Evolutionary conservation across 2,329 filamentous ascomycete genomes (phyloP).

Genomic region (Lasiodiplodia sp.): DNA sequence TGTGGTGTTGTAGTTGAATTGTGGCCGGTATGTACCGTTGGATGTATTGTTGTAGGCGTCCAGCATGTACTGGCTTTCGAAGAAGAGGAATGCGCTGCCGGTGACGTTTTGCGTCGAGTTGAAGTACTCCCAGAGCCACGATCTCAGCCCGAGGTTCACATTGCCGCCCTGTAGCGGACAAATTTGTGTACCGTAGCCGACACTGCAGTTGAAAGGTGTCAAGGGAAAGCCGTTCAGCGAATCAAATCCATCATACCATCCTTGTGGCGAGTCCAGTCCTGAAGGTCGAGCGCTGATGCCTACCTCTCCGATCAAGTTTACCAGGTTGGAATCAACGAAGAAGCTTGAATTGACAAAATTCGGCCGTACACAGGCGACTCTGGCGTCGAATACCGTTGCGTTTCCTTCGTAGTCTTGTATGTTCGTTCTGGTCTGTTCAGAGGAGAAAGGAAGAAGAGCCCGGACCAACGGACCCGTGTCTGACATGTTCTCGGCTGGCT

Average conservation of each 20-base stretch:
- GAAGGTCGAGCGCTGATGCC: background rate
- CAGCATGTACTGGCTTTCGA: slow-evolving; percentile 7
- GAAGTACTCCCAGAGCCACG: slow-evolving; percentile 9
- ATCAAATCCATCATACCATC: background rate
- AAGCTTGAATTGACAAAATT: slow-evolving; percentile 6
- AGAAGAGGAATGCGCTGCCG: background rate
- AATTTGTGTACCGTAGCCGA: slow-evolving; percentile 4
- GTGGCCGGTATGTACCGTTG: slow-evolving; percentile 10
- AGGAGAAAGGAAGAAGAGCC: slow-evolving; percentile 3
- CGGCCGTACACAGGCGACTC: slow-evolving; percentile 13
- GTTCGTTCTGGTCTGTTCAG: background rate
- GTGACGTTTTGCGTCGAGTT: slow-evolving; percentile 15
- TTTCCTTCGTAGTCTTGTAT: slow-evolving; percentile 2
- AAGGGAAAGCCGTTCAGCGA: background rate
- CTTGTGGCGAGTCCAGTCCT: background rate
- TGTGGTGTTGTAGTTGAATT: background rate
- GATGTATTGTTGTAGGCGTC: background rate
- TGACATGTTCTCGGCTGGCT: background rate
- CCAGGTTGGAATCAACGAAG: background rate
- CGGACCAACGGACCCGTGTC: slow-evolving; percentile 9
- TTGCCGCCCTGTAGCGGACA: background rate
- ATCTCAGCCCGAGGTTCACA: background rate
- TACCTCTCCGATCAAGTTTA: slow-evolving; percentile 1
- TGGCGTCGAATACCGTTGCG: background rate
- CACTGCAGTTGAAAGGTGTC: slow-evolving; percentile 1